Evolutionary conservation across 2,329 filamentous ascomycete species (phyloP).

Genomic region (Periconia sp.): DNA sequence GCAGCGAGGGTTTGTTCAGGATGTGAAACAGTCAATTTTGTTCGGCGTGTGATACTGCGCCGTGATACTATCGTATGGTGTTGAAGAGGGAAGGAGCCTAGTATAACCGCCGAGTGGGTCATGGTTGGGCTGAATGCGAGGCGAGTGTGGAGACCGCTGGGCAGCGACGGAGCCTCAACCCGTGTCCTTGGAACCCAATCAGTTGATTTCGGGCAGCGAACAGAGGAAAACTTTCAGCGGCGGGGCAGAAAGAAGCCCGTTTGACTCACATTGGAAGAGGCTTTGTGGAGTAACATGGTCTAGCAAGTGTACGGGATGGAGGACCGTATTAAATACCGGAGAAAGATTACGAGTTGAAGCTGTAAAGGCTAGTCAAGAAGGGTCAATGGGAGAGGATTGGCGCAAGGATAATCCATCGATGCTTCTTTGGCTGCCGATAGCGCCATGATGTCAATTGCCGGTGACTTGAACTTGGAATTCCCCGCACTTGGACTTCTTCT

Average conservation of each 20-base stretch:
- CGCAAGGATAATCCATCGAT: too few relatives aligned
- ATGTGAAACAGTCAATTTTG: background rate
- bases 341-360: background rate
- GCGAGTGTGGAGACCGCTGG: conserved; percentile 16
- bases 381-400: background rate
- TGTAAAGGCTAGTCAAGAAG: background rate
- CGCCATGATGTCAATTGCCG: too few relatives aligned
- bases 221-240: conserved; percentile 1
- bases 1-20: background rate
- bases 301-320: background rate
- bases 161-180: conserved; percentile 16
- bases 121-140: conserved; percentile 13
- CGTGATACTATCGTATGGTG: conserved; percentile 2
- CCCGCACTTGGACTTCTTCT: too few relatives aligned
- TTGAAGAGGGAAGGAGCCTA: conserved; percentile 5
- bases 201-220: conserved; percentile 13
- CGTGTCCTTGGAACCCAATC: conserved; percentile 12
- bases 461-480: too few relatives aligned
- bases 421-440: too few relatives aligned
- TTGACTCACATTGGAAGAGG: conserved; percentile 4
- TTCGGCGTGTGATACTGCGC: conserved; percentile 1
- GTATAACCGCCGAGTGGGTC: conserved; percentile 16
- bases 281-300: background rate
- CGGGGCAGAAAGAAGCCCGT: background rate
- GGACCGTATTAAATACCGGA: background rate